These are phyloP conservation scores for Oxalis stricta DNA, from an alignment of 441 rosid genomes.

Conservation along the genomic window DNA sequence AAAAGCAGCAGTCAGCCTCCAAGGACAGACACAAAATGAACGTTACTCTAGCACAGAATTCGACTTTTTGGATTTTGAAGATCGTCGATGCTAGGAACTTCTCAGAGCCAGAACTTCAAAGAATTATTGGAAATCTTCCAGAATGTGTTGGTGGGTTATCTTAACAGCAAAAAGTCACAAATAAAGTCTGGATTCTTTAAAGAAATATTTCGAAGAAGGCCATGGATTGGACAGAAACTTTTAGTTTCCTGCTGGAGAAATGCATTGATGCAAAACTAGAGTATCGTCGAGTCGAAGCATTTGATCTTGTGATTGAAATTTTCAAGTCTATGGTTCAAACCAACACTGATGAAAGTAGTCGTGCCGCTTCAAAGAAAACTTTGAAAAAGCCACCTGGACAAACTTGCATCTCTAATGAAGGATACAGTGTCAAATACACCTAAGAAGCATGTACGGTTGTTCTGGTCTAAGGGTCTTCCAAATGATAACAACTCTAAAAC, in stretches of 20 bases:
- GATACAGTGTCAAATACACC: constrained; percentile 56
- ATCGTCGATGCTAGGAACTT: constrained; percentile 54
- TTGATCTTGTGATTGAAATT: constrained; percentile 59
- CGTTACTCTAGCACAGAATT: constrained; percentile 54
- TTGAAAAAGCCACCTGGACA: constrained; percentile 38
- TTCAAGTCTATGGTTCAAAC: constrained; percentile 41
- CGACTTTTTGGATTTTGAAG: constrained; percentile 71
- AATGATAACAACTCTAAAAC: constrained; percentile 30
- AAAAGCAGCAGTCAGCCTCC: constrained; percentile 63
- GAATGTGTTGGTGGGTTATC: constrained; percentile 35
- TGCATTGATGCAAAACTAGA: constrained; percentile 48
- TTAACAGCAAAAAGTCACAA: constrained; percentile 66
- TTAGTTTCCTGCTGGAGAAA: constrained; percentile 53
- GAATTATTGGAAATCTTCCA: constrained; percentile 38
- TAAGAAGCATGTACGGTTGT: constrained; percentile 64
- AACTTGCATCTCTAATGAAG: constrained; percentile 38
- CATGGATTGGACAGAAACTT: constrained; percentile 58
- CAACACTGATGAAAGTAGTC: constrained; percentile 20
- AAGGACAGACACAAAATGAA: constrained; percentile 64
- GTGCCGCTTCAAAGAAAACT: constrained; percentile 31
- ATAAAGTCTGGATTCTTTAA: constrained; percentile 62
- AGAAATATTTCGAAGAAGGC: constrained; percentile 66
- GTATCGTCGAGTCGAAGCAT: constrained; percentile 66
- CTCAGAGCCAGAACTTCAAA: constrained; percentile 41
- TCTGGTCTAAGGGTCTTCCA: constrained; percentile 56